Evolutionary conservation across 1,139 yeast genomes (phyloP), one percentile per base, ranked within the genome.

Genomic region (Candida gigantensis): DNA sequence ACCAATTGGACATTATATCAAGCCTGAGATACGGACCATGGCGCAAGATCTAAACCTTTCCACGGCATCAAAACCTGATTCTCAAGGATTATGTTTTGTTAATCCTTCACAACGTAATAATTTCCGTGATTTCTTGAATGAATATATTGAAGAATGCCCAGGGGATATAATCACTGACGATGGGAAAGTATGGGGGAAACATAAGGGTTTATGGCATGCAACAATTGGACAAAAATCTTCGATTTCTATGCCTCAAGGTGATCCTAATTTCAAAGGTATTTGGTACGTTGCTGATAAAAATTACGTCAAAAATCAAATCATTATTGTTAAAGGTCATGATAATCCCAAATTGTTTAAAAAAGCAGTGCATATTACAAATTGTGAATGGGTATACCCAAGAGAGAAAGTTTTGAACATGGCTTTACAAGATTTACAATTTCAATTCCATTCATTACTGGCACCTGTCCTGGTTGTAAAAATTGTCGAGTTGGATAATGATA

Each of bases 21-120:
- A 92, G 58, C 86, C 90, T 0, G 74, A 83, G 47, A 81, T 90
- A 1, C 63, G 98, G 16, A 61, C 69, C 18, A 48, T 85, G 29
- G 97, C 98, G 0, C 46, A 55, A n/a, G 51, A 64, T 1, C 60
- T 64, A 36, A 52, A 63, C 3, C 62, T 94, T 11, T 77, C 79
- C 1, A 34, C 29, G n/a, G 88, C 92, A 1, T 58, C 65, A 12
- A 90, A 90, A 51, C 94, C 89, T 0, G 99, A 92, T 55, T 88
- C 97, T 0, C 96, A 88, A 55, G 99, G 99, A 0, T 69, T 92
- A 9, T 92, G 99, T 56, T 92, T 92, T 65, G 97, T 92, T 6
- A 79, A 83, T 38, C 85, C 86, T 50, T 72, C 74, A 30, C 73
- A 79, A 39, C 24, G n/a, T n/a, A n/a, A 34, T 9, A 76, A 81